Conservation (phyloP, 129 eudicot genomes). For the Gnaphalium uliginosum region DNA sequence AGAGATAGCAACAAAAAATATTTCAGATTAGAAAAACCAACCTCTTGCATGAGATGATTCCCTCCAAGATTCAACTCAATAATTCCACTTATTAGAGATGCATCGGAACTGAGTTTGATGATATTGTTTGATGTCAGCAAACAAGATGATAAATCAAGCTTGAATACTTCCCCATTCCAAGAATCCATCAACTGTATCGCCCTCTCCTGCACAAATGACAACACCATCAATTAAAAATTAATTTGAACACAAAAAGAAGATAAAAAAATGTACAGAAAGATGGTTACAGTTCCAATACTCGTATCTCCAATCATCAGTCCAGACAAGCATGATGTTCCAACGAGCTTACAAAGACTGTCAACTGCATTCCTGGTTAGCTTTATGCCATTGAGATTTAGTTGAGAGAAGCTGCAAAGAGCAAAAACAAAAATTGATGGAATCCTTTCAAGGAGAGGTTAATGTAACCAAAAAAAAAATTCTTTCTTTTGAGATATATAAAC, state of each 20-base stretch:
- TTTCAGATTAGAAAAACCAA: constrained; percentile 17
- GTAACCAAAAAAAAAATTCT: not conserved
- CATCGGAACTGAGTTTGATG: constrained; percentile 39
- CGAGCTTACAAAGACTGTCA: constrained; percentile 79
- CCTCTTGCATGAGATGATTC: constrained; percentile 72
- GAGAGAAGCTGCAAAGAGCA: constrained; percentile 60
- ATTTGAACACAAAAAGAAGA: not conserved
- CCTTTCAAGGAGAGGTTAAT: not conserved
- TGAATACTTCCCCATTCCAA: constrained; percentile 60
- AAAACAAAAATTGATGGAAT: constrained; percentile 9
- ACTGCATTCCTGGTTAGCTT: constrained; percentile 68
- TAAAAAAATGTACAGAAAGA: not conserved
- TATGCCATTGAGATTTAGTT: constrained; percentile 66
- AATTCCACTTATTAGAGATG: constrained; percentile 46
- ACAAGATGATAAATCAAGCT: constrained; percentile 82
- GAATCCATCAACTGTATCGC: constrained; percentile 72
- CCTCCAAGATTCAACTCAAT: constrained; percentile 72
- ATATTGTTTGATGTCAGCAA: constrained; percentile 55
- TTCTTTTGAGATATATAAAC: not conserved
- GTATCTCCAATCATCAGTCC: constrained; percentile 76
- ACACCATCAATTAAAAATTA: not conserved
- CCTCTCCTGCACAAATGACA: constrained; percentile 57
- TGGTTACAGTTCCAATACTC: constrained; percentile 73
- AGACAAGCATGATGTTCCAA: constrained; percentile 57
- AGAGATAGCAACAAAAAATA: not conserved